Evolutionary conservation across 352 stramenopile genomes (phyloP), one percentile per base, ranked within the genome.

Genomic region (Phytophthora kernoviae): DNA sequence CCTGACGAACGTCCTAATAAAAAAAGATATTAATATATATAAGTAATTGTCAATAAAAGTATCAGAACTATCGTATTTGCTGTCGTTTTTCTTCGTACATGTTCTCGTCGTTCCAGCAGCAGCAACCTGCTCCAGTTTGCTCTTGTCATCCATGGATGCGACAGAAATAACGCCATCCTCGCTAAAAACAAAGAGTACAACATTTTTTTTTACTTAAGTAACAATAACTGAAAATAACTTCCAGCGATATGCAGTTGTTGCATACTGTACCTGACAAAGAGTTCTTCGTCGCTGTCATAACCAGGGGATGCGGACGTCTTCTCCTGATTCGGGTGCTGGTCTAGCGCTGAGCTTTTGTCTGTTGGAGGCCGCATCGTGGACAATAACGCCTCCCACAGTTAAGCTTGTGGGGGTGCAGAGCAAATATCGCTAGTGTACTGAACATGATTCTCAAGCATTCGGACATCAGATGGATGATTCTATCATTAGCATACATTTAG

Each of bases 261-360:
- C n/a, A n/a, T n/a, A n/a, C n/a, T n/a, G n/a, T 42, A 92, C 83
- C 83, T 68, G 36, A 92, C 81, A 24, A 84, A 84, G 43, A 84
- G 65, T 68, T 90, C 83, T 50, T 85, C 79, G 32, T 84, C 77
- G 24, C n/a, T 12, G 42, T 11, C 21, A 24, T 41, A 9, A 24
- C 15, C 14, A 15, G 18, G 33, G 46, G 30, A 17, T 15, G 8
- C 15, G 6, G 59, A 58, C 32, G 56, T 45, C 51, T 75, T 54
- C 17, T 70, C 47, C 41, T 62, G 37, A 14, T 43, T 43, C 14
- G 37, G 15, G 11, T 43, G 37, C 4, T 43, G 4, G 37, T 17
- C 18, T 3, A 12, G 33, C 33, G 9, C 33, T 12, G 33, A 14
- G 33, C 2, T n/a, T 39, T 12, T n/a, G 33, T 8, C 14, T 12